Evolutionary conservation across 257 asterid species (phyloP), one percentile per base, ranked within the genome.

Genomic region (Solanum rostratum): DNA sequence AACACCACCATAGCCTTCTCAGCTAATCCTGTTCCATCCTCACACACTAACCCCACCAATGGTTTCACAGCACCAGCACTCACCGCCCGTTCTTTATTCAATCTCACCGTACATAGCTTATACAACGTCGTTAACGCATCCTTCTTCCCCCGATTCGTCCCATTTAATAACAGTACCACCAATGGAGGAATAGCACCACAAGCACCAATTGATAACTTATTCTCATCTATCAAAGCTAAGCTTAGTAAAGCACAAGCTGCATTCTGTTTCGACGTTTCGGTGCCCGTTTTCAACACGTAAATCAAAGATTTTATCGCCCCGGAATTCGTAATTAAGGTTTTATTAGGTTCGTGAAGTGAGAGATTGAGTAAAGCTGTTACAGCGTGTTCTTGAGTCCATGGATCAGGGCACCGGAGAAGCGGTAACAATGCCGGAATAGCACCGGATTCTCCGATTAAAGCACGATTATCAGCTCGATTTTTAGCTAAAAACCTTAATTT

Each of bases 1-100:
- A 96, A 83, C 43, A 96, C 99, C 86, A 93, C 99, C 98, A 96
- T 92, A 2, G 99, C 97, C 92, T 96, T 96, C 94, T 96, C 99
- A 3, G 97, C 93, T 87, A 96, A 85, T 20, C 99, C 98, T 7
- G 91, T 87, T 22, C 94, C 95, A 66, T 93, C 91, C 86, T 92
- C 97, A 22, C 87, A 90, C 83, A 95, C 97, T 53, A 96, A 85
- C 24, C 62, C 95, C 88, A 93, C 97, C 88, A 96, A 86, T 33
- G 97, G 97, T 88, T 88, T 88, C 33, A 96, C 98, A 0, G 89
- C 95, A 20, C 99, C 99, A 2, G 99, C 98, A 27, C 80, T 90
- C 81, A 95, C 97, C 1, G 98, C 97, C 81, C 98, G 90, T 93
- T 96, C 98, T 89, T 96, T 96, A 76, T 96, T 96, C 92, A 95